These are phyloP conservation scores for Saccharomyces hybrid DNA, from an alignment of 1,139 yeast genomes.

Conservation along the genomic window DNA sequence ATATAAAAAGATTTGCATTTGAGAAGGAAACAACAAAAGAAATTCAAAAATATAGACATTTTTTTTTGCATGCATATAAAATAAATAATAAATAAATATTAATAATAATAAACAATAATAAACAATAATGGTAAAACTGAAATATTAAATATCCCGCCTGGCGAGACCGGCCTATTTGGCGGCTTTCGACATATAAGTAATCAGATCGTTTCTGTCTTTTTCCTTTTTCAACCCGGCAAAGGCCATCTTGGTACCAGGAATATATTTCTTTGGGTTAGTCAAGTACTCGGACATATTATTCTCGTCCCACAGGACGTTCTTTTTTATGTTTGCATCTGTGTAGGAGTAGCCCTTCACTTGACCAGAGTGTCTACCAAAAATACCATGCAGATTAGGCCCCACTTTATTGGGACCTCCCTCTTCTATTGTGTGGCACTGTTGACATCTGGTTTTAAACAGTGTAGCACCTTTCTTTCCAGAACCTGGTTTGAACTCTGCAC, in stretches of 20 bases:
- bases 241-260: constrained; percentile 99
- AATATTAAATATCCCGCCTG: not conserved
- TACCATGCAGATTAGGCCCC: constrained; percentile 96
- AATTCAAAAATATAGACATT: not conserved
- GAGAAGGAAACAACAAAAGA: not conserved
- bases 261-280: constrained; percentile 99
- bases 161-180: constrained; percentile 42
- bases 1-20: not conserved
- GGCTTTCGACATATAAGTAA: constrained; percentile 79
- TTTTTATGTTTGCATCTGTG: constrained; percentile 97
- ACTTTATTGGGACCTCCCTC: constrained; percentile 96
- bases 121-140: constrained; percentile 8
- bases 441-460: constrained; percentile 96
- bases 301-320: constrained; percentile 81
- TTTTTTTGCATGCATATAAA: not conserved
- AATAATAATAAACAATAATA: constrained; percentile 15
- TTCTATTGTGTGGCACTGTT: constrained; percentile 97
- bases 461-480: constrained; percentile 96
- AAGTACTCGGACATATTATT: constrained; percentile 90
- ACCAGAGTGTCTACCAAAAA: constrained; percentile 89
- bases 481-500: constrained; percentile 38
- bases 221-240: constrained; percentile 99
- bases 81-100: not conserved
- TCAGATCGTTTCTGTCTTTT: constrained; percentile 95
- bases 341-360: constrained; percentile 86